Evolutionary conservation across 2,329 filamentous ascomycete genomes (phyloP).

Genomic region (Trichoderma endophyticum): DNA sequence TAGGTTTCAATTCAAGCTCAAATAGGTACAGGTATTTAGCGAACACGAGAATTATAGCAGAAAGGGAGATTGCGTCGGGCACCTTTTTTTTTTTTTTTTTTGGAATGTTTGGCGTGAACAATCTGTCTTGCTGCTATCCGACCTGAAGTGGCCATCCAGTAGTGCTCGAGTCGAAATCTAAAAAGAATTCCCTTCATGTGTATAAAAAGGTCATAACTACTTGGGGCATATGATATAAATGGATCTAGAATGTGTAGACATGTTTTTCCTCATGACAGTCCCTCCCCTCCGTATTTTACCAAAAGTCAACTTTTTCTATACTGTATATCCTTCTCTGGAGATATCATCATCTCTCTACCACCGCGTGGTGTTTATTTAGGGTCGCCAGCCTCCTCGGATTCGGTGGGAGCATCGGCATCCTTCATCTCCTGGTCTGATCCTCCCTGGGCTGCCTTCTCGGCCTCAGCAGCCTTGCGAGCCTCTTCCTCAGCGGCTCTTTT

Average conservation of each 20-base stretch:
- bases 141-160: too few relatives aligned
- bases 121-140: too few relatives aligned
- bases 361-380: constrained; percentile 30
- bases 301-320: constrained; percentile 8
- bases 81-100: too few relatives aligned
- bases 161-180: not conserved
- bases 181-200: not conserved
- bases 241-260: constrained; percentile 9
- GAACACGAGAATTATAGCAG: too few relatives aligned
- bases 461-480: constrained; percentile 51
- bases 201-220: constrained; percentile 7
- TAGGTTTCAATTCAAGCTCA: not conserved
- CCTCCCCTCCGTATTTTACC: not conserved
- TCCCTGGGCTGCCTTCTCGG: constrained; percentile 47
- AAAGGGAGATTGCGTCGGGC: too few relatives aligned
- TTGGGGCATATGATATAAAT: constrained; percentile 7
- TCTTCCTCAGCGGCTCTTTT: constrained; percentile 63
- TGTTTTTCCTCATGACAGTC: constrained; percentile 3
- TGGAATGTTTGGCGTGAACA: too few relatives aligned
- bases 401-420: constrained; percentile 53
- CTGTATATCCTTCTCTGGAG: not conserved
- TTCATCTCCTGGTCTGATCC: constrained; percentile 61
- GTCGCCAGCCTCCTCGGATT: constrained; percentile 45
- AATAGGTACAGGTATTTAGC: not conserved
- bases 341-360: not conserved